phyloP scores from a whole-genome alignment of 208 protist species.

The Balamuthia mandrillaris region DNA sequence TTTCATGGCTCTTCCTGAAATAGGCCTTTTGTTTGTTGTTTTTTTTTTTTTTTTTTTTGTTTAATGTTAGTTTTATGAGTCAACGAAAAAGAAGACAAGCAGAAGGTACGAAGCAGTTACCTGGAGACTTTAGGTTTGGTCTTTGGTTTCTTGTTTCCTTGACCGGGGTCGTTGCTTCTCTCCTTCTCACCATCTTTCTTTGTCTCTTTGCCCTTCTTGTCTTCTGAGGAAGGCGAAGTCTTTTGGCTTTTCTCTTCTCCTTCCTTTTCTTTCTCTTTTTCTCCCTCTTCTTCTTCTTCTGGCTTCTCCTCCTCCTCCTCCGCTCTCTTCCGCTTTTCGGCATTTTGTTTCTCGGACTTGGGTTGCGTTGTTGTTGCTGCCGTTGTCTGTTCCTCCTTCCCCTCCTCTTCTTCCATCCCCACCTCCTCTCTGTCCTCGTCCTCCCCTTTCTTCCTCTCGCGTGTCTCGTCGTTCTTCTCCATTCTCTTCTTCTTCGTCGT shows the following conservation, averaged over 20 bases:
- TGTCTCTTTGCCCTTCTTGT: too few species aligned
- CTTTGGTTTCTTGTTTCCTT: neutral
- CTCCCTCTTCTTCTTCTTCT: neutral
- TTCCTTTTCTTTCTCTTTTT: too few species aligned
- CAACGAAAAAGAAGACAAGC: neutral
- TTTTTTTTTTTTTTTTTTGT: neutral
- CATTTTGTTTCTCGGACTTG: neutral
- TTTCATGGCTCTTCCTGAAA: neutral
- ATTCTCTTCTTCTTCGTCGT: neutral
- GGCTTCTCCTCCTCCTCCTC: neutral
- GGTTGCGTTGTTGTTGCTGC: too few species aligned
- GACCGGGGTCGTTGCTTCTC: neutral
- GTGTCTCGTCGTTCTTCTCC: neutral
- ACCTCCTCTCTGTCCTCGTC: too few species aligned
- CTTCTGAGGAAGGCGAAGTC: too few species aligned
- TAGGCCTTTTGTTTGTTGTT: neutral
- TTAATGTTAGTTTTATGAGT: neutral
- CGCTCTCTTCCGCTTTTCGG: neutral
- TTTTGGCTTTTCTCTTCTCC: too few species aligned
- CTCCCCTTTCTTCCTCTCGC: neutral
- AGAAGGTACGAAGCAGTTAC: neutral
- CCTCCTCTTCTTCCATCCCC: too few species aligned
- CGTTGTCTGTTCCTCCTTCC: too few species aligned
- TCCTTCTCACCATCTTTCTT: too few species aligned
- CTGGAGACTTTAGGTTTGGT: neutral